Percentiles rank a stretch among this genome's conserved stretches.
Conservation (phyloP, 805 yeast species). For the Torulaspora quercuum region DNA sequence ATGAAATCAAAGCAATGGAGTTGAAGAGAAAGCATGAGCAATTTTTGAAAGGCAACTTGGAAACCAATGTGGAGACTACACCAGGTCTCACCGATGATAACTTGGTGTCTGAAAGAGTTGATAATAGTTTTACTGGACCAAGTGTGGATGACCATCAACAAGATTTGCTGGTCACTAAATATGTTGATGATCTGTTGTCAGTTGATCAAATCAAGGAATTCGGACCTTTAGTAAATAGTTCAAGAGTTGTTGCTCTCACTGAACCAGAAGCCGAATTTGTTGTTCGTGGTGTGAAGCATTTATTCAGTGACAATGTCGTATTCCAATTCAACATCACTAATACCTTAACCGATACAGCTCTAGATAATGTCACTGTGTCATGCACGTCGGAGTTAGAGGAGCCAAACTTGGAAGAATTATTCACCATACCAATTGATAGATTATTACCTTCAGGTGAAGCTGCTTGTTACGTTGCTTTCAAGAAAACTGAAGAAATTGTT, state of each 20-base stretch:
- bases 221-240: conserved; percentile 73
- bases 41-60: conserved; percentile 24
- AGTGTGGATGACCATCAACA: conserved; percentile 31
- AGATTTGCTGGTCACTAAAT: conserved; percentile 55
- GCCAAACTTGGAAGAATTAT: conserved; percentile 54
- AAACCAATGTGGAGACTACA: conserved; percentile 31
- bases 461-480: conserved; percentile 72
- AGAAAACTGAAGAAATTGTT: conserved; percentile 48
- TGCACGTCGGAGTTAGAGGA: conserved; percentile 57
- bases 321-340: conserved; percentile 81
- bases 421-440: conserved; percentile 67
- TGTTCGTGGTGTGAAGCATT: conserved; percentile 77
- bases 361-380: conserved; percentile 72
- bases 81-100: conserved; percentile 15
- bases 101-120: conserved; percentile 29
- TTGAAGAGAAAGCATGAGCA: conserved; percentile 48
- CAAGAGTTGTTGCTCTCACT: conserved; percentile 64
- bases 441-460: conserved; percentile 70
- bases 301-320: conserved; percentile 68
- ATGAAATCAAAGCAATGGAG: conserved; percentile 64
- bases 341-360: conserved; percentile 72
- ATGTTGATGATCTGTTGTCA: conserved; percentile 61
- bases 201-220: conserved; percentile 70
- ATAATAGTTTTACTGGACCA: conserved; percentile 29
- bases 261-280: conserved; percentile 93